Percentiles rank a stretch among this genome's conserved stretches.
phyloP scores from a whole-genome alignment of 345 rosid species.

The Eucalyptus marginata region DNA sequence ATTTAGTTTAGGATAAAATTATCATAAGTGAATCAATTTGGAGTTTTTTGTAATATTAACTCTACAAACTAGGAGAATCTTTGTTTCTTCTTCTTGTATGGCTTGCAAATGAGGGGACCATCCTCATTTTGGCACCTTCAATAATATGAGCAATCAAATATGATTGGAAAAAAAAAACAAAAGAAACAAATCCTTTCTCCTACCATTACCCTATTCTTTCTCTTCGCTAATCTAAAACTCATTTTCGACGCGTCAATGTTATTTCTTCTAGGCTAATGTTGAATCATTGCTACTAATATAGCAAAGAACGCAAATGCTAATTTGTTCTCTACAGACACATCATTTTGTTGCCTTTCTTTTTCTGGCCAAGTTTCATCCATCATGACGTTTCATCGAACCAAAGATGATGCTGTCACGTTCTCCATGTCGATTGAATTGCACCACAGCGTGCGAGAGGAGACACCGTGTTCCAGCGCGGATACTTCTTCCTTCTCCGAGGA shows the following conservation, averaged over 20 bases:
- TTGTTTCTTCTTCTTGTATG: neutral
- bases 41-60: too few species aligned
- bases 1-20: too few species aligned
- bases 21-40: too few species aligned
- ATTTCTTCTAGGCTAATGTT: neutral
- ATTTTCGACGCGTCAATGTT: neutral
- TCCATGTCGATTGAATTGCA: neutral
- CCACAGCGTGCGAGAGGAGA: neutral
- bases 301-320: neutral
- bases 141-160: neutral
- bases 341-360: neutral
- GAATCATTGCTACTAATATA: neutral
- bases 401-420: neutral
- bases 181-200: fast-evolving
- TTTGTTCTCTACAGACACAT: neutral
- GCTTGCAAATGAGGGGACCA: neutral
- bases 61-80: too few species aligned
- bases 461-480: neutral
- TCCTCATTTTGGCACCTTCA: neutral
- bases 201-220: neutral
- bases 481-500: neutral
- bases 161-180: neutral
- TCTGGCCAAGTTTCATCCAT: neutral
- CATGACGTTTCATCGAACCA: neutral
- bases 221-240: fast-evolving